Evolutionary conservation across 805 yeast genomes (phyloP), one percentile per base, ranked within the genome.

Genomic region (Starmera caribaea): DNA sequence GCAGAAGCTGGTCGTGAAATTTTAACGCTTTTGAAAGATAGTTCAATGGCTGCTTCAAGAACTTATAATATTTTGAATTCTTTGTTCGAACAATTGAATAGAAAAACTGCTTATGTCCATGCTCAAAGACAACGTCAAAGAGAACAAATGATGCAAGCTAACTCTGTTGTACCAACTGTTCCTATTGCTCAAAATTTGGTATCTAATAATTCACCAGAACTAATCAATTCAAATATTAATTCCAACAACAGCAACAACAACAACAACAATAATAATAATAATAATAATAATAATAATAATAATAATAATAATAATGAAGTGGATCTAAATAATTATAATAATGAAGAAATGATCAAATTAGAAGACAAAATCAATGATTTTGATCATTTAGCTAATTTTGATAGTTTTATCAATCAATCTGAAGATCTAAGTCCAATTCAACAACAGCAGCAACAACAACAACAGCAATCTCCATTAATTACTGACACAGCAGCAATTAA

Each of bases 1-100:
- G 92, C 92, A 3, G 94, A 84, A 52, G 66, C 74, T 39, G 97
- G 96, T 14, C 79, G 80, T 57, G 74, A 74, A 45, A 84, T 85
- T 1, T 65, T 88, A 45, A 79, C 81, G 41, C 63, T 71, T 30
- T 66, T 88, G 53, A 85, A 83, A 52, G 83, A 78, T 52, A 74
- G 79, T 46, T 77, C 88, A 38, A 74, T 74, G 60, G 83, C 95
- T 4, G 90, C 96, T 1, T 68, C 75, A 39, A 67, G 95, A 46
- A 87, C 92, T 14, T 86, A 82, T 61, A 78, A 79, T 49, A 76
- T 88, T 41, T 69, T 87, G 55, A 84, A 84, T 55, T 76, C 81
- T n/a, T 61, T 87, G 39, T 84, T 84, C 54, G 90, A 83, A 51
- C 85, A 81, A 54, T 64, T 84, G 54, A 85, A 85, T 53, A 69